Conservation (phyloP, 495 filamentous ascomycete genomes). For the Xylaria palmicola region DNA sequence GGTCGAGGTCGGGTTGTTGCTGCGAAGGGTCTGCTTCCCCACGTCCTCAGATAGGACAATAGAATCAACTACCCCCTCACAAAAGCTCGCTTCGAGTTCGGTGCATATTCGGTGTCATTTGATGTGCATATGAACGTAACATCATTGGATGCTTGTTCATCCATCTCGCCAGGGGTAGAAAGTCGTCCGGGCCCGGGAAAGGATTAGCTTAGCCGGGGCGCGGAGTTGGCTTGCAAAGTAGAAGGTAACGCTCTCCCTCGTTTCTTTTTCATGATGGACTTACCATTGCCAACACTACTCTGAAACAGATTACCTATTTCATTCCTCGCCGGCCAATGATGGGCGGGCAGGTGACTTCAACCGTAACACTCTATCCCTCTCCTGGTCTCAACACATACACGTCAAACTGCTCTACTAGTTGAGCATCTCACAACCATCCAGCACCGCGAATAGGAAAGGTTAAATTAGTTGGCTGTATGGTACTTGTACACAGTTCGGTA, state of each 20-base stretch:
- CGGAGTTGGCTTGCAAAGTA: slow-evolving; percentile 6
- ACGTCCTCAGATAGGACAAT: not conserved
- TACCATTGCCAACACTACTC: not conserved
- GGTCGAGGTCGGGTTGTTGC: not conserved
- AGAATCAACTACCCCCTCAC: slow-evolving; percentile 1
- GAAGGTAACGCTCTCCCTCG: not conserved
- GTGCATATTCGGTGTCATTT: slow-evolving; percentile 15
- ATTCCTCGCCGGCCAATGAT: no score
- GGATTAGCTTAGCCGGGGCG: not conserved
- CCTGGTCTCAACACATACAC: no score
- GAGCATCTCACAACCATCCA: no score
- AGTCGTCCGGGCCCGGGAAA: not conserved
- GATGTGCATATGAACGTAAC: slow-evolving; percentile 6
- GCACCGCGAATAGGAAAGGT: no score
- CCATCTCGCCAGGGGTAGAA: not conserved
- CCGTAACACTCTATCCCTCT: no score
- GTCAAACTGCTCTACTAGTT: no score
- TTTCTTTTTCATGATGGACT: not conserved
- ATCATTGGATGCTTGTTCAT: slow-evolving; percentile 2
- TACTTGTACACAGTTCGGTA: no score
- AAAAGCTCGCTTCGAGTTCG: slow-evolving; percentile 6
- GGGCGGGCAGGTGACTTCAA: no score
- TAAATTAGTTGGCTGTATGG: no score
- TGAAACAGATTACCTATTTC: no score
- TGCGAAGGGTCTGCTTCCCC: not conserved